Percentiles rank a stretch among this genome's conserved stretches.
Evolutionary conservation across 2,329 filamentous ascomycete species (phyloP).

Genomic region (Cordyceps tenuipes): DNA sequence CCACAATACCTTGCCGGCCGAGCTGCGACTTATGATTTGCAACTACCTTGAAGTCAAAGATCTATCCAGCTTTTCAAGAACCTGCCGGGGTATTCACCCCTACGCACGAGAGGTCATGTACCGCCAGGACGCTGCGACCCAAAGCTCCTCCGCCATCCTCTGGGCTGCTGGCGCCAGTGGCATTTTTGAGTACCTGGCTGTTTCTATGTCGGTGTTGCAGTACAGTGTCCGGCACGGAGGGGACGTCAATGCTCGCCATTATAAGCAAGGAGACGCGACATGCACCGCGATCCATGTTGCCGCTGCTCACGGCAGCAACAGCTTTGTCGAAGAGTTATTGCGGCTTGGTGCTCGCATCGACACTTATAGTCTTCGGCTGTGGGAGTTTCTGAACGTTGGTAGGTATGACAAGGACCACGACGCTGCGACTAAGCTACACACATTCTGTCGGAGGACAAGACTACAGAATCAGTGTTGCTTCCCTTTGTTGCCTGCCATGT

Average conservation of each 20-base stretch:
- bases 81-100: background rate
- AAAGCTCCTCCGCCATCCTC: background rate
- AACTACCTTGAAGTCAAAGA: background rate
- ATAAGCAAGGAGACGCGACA: background rate
- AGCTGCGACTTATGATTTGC: background rate
- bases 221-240: background rate
- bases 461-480: background rate
- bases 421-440: background rate
- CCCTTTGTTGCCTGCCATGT: background rate
- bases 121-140: background rate
- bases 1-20: background rate
- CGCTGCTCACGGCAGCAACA: background rate
- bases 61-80: background rate
- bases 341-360: background rate
- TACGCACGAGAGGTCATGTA: background rate
- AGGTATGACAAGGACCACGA: background rate
- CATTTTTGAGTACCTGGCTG: background rate
- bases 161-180: conserved; percentile 5
- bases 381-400: background rate
- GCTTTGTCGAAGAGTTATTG: background rate
- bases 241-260: background rate
- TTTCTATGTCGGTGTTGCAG: background rate
- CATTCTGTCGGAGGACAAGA: background rate
- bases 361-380: background rate
- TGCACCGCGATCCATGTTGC: background rate